A percentile compares a stretch with the other conserved stretches of the same genome.
phyloP scores from a whole-genome alignment of 2,329 filamentous ascomycete species.

The Ophiocordyceps camponoti-floridani region DNA sequence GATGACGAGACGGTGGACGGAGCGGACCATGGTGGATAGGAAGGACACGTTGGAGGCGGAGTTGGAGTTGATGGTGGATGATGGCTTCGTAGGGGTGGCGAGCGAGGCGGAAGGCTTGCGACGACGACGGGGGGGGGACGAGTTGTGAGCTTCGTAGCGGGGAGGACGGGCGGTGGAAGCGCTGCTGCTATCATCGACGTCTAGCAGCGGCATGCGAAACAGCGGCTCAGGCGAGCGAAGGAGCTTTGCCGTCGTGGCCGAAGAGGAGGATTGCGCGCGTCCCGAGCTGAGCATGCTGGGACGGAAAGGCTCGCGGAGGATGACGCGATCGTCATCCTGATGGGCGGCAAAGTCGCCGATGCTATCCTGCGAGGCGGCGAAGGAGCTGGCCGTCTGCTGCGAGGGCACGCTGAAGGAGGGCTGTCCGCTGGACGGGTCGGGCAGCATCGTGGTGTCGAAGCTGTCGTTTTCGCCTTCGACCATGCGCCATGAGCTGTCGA shows the following conservation, averaged over 20 bases:
- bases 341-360: conserved; percentile 33
- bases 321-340: conserved; percentile 36
- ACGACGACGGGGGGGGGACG: not conserved
- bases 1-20: conserved; percentile 19
- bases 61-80: not conserved
- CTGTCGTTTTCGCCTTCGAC: conserved; percentile 43
- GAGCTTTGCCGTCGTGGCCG: conserved; percentile 6
- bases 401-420: conserved; percentile 18
- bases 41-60: conserved; percentile 10
- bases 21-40: conserved; percentile 16
- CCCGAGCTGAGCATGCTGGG: conserved; percentile 27
- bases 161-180: conserved; percentile 15
- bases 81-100: not conserved
- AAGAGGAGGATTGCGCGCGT: conserved; percentile 9
- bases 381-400: conserved; percentile 13
- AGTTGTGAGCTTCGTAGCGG: conserved; percentile 1
- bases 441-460: conserved; percentile 36
- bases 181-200: conserved; percentile 17
- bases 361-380: conserved; percentile 34
- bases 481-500: conserved; percentile 41
- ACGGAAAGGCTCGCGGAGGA: conserved; percentile 34
- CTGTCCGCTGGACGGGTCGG: conserved; percentile 21
- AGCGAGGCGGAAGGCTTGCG: not conserved
- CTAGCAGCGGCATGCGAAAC: conserved; percentile 33
- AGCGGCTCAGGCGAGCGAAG: conserved; percentile 27